Evolutionary conservation across 2,329 filamentous ascomycete species (phyloP), one percentile per base, ranked within the genome.

Genomic region (Cordyceps cicadae): DNA sequence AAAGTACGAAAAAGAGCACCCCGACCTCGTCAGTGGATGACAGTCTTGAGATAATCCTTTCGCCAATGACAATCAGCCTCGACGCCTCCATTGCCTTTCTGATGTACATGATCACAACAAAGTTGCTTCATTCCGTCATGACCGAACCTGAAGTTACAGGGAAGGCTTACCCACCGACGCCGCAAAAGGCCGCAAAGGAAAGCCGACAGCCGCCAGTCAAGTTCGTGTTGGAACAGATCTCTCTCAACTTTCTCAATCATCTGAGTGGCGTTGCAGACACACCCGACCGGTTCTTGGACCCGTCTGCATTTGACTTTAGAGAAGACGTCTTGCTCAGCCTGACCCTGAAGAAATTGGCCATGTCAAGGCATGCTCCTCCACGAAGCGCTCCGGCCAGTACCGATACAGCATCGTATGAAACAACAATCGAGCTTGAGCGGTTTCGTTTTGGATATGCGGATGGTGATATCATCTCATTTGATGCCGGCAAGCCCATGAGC

Each of bases 401-500:
- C 2, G 34, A 21, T 2, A 21, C 19, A 2, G 6, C 21, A 1
- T 46, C 32, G n/a, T 34, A 26, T 65, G 76, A 51, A 70, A 76
- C 68, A 5, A 77, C 70, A 46, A 66, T 85, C 12, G 74, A 79
- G 49, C 67, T 87, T 2, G 76, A 82, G 63, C 83, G 82, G 63
- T 83, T 88, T 66, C 76, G 76, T 0, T 84, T 88, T 65, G 85
- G 85, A 1, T 87, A 88, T 67, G 77, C 79, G 2, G 77, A 82
- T 63, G 83, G 83, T 45, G 81, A 85, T 60, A 86, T 88, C 41
- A 63, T 88, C 41, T 86, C 82, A 1, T 88, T 88, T 63, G 81
- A 87, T 64, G 77, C 79, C 45, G 77, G 76, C 19, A 74, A 79
- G 41, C 81, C 83, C 52, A 81, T 86, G 79, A 80, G 79, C 43